Conservation (phyloP, 495 filamentous ascomycete genomes). For the Aeminium ludgeri region DNA sequence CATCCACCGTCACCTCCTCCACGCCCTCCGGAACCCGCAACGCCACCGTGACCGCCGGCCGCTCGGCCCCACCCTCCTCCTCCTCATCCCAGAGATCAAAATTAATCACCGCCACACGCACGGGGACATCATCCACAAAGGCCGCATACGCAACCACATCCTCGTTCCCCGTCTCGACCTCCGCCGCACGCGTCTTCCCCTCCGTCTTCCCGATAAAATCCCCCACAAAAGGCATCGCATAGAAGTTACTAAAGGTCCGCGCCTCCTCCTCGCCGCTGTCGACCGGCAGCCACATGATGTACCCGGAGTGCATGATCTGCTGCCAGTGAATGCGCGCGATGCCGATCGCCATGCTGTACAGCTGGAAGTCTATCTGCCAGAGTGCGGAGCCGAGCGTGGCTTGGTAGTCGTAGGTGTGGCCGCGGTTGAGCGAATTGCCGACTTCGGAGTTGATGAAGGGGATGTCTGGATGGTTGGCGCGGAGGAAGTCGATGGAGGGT, state of each 20-base stretch:
- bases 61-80: neutral
- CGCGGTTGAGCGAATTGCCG: neutral
- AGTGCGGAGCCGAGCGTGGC: neutral
- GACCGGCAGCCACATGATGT: neutral
- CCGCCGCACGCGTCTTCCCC: neutral
- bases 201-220: neutral
- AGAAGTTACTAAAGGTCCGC: neutral
- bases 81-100: neutral
- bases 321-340: conserved; percentile 1
- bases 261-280: neutral
- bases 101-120: neutral
- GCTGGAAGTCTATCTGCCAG: neutral
- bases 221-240: neutral
- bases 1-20: neutral
- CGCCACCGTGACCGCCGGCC: neutral
- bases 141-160: neutral
- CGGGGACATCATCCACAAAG: neutral
- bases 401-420: neutral
- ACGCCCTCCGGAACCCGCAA: neutral
- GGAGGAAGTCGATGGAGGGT: neutral
- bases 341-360: neutral
- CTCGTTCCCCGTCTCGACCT: neutral
- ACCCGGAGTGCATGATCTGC: conserved; percentile 1
- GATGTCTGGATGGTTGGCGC: neutral
- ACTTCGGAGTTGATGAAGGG: neutral